Evolutionary conservation across 768 basidiomycete species (phyloP).

Genomic region (Favolaschia claudopus): DNA sequence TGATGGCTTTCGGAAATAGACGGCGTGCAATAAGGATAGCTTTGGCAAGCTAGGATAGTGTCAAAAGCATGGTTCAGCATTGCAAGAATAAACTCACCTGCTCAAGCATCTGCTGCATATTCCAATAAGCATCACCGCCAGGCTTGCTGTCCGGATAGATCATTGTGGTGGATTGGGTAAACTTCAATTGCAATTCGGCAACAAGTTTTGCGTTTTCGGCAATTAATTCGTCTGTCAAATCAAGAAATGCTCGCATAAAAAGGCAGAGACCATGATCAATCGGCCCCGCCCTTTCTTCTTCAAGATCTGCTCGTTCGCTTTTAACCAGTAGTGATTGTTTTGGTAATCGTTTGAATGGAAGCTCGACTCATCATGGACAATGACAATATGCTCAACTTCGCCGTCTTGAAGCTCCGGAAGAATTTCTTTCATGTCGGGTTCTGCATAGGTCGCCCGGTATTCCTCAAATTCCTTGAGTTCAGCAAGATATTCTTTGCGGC

Average conservation of each 20-base stretch:
- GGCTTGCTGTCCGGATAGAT: constrained; percentile 6
- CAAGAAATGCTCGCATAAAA: constrained; percentile 19
- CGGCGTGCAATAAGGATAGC: constrained; percentile 11
- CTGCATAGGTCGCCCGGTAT: background rate
- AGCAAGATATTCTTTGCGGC: constrained; percentile 11
- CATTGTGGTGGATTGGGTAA: constrained; percentile 3
- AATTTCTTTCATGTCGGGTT: background rate
- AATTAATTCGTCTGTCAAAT: background rate
- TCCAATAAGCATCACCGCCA: constrained; percentile 21
- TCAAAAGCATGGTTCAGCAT: too few species aligned
- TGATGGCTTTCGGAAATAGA: constrained; percentile 15
- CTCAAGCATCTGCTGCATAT: constrained; percentile 18
- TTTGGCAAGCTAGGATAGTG: constrained; percentile 1
- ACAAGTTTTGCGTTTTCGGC: constrained; percentile 12
- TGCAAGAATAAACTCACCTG: constrained; percentile 15
- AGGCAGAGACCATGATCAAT: constrained; percentile 30
- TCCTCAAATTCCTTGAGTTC: background rate
- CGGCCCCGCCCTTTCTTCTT: constrained; percentile 30
- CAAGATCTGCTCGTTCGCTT: constrained; percentile 25
- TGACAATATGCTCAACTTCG: constrained; percentile 1
- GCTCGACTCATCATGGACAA: constrained; percentile 1
- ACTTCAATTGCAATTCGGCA: background rate
- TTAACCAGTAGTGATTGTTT: constrained; percentile 18
- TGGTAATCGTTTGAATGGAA: constrained; percentile 9
- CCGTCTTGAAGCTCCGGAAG: background rate